Conservation (phyloP, 805 yeast species). For the Saturnispora kantuleensis region DNA sequence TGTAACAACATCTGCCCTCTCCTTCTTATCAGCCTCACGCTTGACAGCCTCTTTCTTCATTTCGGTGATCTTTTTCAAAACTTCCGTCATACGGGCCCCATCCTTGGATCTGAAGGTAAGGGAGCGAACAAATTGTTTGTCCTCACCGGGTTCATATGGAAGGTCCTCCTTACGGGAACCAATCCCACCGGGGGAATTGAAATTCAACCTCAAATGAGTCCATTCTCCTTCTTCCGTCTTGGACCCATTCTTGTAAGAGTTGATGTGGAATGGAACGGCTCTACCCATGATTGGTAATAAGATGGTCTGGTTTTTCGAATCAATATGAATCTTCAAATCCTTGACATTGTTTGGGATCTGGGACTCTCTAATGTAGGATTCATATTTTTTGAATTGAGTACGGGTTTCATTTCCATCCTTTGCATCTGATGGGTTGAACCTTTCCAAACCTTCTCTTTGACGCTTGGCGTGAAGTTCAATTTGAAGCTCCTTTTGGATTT, state of each 20-base stretch:
- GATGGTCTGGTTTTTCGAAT: slow-evolving; percentile 77
- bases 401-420: slow-evolving; percentile 49
- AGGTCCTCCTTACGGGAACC: slow-evolving; percentile 60
- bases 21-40: slow-evolving; percentile 83
- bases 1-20: slow-evolving; percentile 85
- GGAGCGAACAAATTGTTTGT: slow-evolving; percentile 78
- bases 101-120: slow-evolving; percentile 84
- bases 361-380: slow-evolving; percentile 86
- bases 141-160: slow-evolving; percentile 84
- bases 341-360: slow-evolving; percentile 80
- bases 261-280: slow-evolving; percentile 96
- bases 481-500: slow-evolving; percentile 75
- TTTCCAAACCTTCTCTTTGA: slow-evolving; percentile 75
- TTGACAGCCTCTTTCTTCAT: slow-evolving; percentile 86
- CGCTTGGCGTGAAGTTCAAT: slow-evolving; percentile 72
- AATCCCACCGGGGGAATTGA: slow-evolving; percentile 73
- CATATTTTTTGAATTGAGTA: slow-evolving; percentile 83
- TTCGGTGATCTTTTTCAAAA: slow-evolving; percentile 81
- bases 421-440: slow-evolving; percentile 74
- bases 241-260: slow-evolving; percentile 87
- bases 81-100: slow-evolving; percentile 83
- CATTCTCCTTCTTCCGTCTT: slow-evolving; percentile 95
- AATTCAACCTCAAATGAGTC: slow-evolving; percentile 81
- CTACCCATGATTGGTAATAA: slow-evolving; percentile 88
- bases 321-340: slow-evolving; percentile 81